Conservation (phyloP, 2,329 filamentous ascomycete genomes). For the Achaetomium macrosporum region DNA sequence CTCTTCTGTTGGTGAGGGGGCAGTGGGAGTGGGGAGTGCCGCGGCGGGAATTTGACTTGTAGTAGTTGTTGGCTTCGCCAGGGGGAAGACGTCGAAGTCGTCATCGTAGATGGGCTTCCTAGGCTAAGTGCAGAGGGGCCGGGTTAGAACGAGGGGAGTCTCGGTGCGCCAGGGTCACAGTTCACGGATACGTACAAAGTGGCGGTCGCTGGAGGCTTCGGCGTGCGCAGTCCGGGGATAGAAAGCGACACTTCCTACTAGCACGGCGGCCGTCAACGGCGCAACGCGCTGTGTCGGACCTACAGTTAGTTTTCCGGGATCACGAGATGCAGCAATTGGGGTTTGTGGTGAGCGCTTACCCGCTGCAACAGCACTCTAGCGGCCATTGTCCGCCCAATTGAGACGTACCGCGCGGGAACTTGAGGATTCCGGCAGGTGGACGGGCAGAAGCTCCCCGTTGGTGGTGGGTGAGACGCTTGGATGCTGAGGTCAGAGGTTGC, state of each 20-base stretch:
- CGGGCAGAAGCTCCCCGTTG: constrained; percentile 9
- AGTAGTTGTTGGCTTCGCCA: constrained; percentile 29
- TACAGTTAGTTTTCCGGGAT: constrained; percentile 6
- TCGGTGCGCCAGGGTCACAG: not conserved
- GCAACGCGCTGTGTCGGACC: constrained; percentile 41
- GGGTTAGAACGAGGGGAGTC: constrained; percentile 7
- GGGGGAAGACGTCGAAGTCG: constrained; percentile 47
- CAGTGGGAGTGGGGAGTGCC: constrained; percentile 22
- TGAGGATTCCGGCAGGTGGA: constrained; percentile 11
- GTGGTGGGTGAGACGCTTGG: constrained; percentile 12
- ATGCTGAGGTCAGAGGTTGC: constrained; percentile 13
- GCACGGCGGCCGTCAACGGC: constrained; percentile 48
- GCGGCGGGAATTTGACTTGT: constrained; percentile 15
- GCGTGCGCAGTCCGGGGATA: constrained; percentile 45
- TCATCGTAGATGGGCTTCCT: constrained; percentile 81
- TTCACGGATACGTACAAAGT: constrained; percentile 16
- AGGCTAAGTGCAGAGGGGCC: constrained; percentile 27
- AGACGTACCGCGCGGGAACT: constrained; percentile 22
- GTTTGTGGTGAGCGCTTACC: constrained; percentile 34
- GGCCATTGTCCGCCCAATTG: constrained; percentile 53
- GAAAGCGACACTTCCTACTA: constrained; percentile 44
- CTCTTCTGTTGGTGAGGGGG: constrained; percentile 24
- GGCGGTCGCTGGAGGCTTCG: constrained; percentile 40
- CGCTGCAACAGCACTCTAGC: constrained; percentile 54
- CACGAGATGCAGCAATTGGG: not conserved